Evolutionary conservation across 2,329 filamentous ascomycete species (phyloP).

Genomic region (Parafenestella ontariensis): DNA sequence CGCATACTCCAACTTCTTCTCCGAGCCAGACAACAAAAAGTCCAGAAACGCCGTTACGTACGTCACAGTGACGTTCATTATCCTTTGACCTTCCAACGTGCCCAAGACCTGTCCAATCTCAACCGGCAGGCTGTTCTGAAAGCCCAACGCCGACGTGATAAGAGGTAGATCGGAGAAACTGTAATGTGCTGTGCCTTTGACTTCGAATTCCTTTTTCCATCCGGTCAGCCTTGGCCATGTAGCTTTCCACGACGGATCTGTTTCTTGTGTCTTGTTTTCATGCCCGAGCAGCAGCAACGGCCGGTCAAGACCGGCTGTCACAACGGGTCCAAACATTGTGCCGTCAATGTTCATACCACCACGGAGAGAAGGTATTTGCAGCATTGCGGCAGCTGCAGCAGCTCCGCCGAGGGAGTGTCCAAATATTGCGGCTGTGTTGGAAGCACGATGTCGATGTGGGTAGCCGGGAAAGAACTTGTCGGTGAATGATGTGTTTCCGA

Average conservation of each 20-base stretch:
- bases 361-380: slow-evolving; percentile 20
- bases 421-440: slow-evolving; percentile 28
- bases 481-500: slow-evolving; percentile 17
- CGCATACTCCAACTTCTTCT: slow-evolving; percentile 3
- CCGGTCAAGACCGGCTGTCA: slow-evolving; percentile 16
- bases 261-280: slow-evolving; percentile 37
- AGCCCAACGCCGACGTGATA: slow-evolving; percentile 17
- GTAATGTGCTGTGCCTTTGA: slow-evolving; percentile 34
- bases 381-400: slow-evolving; percentile 28
- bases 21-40: slow-evolving; percentile 17
- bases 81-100: slow-evolving; percentile 25
- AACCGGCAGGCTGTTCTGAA: slow-evolving; percentile 22
- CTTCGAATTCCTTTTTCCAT: slow-evolving; percentile 39
- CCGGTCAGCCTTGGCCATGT: slow-evolving; percentile 29
- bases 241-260: slow-evolving; percentile 35
- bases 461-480: slow-evolving; percentile 13
- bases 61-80: slow-evolving; percentile 26
- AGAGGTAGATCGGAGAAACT: slow-evolving; percentile 37
- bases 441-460: neutral
- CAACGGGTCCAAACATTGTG: slow-evolving; percentile 31
- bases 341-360: slow-evolving; percentile 49
- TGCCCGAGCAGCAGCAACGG: slow-evolving; percentile 38
- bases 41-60: slow-evolving; percentile 31
- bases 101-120: slow-evolving; percentile 30
- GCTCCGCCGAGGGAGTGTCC: slow-evolving; percentile 50